Percentiles rank a stretch among this genome's conserved stretches.
Evolutionary conservation across 1,139 yeast genomes (phyloP).

Genomic region (Candida tropicalis): DNA sequence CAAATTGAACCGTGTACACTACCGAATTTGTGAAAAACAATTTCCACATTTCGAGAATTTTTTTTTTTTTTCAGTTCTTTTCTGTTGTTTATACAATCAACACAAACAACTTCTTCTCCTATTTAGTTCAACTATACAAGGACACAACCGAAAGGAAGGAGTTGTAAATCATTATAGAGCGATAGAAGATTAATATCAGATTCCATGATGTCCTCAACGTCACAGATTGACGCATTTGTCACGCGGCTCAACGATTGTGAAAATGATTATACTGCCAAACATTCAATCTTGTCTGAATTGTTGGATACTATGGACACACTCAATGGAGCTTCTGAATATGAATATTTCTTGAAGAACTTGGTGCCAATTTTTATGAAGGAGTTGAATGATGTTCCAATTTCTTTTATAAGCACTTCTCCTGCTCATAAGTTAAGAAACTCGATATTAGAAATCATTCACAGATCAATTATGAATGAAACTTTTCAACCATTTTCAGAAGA

Average conservation of each 20-base stretch:
- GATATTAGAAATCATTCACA: slow-evolving; percentile 75
- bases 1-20: slow-evolving; percentile 10
- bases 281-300: slow-evolving; percentile 74
- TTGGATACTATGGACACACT: slow-evolving; percentile 85
- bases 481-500: slow-evolving; percentile 71
- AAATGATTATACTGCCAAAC: slow-evolving; percentile 59
- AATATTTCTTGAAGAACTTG: slow-evolving; percentile 60
- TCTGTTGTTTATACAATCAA: slow-evolving; percentile 1
- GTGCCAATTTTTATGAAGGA: slow-evolving; percentile 64
- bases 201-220: slow-evolving; percentile 44
- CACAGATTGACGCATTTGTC: slow-evolving; percentile 63
- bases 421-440: slow-evolving; percentile 78
- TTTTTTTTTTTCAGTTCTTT: background rate
- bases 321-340: slow-evolving; percentile 79
- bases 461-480: slow-evolving; percentile 81
- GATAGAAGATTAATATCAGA: background rate
- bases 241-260: slow-evolving; percentile 55
- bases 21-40: slow-evolving; percentile 8
- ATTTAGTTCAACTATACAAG: background rate
- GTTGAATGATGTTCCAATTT: slow-evolving; percentile 71
- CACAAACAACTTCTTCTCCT: background rate
- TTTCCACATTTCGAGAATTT: slow-evolving; percentile 14
- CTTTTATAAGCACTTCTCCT: slow-evolving; percentile 60
- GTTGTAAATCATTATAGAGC: too few species aligned
- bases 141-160: background rate